Conservation (phyloP, 257 asterid genomes). For the Mentha longifolia region DNA sequence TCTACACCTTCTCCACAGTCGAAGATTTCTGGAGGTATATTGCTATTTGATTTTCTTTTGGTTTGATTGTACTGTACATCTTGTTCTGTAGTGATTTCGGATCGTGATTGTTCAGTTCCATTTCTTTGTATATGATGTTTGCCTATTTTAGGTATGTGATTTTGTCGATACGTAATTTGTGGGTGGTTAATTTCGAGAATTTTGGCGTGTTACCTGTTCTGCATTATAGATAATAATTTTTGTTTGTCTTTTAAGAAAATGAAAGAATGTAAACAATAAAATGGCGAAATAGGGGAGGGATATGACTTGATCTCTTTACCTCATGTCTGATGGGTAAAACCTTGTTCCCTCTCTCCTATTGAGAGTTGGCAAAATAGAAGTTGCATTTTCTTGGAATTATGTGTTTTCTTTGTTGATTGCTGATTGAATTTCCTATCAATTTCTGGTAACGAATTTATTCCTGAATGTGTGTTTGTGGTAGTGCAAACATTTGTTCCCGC, state of each 20-base stretch:
- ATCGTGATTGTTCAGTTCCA: background rate
- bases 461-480: slow-evolving; percentile 3
- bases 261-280: background rate
- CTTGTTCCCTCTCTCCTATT: background rate
- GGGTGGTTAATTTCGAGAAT: slow-evolving; percentile 5
- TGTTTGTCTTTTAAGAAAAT: background rate
- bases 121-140: background rate
- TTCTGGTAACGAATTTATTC: slow-evolving; percentile 14
- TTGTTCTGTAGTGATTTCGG: background rate
- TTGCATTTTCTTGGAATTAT: background rate
- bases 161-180: slow-evolving; percentile 14
- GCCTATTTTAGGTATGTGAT: slow-evolving; percentile 1
- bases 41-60: slow-evolving; percentile 41
- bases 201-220: slow-evolving; percentile 11
- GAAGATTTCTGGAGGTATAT: slow-evolving; percentile 63
- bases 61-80: background rate
- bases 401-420: background rate
- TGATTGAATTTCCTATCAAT: slow-evolving; percentile 4
- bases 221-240: background rate
- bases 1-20: slow-evolving; percentile 54
- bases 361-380: background rate
- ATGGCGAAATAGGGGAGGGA: background rate
- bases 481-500: background rate
- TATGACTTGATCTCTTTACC: background rate
- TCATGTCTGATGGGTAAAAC: background rate